phyloP scores from a whole-genome alignment of 345 rosid species.

The Kernera saxatilis region DNA sequence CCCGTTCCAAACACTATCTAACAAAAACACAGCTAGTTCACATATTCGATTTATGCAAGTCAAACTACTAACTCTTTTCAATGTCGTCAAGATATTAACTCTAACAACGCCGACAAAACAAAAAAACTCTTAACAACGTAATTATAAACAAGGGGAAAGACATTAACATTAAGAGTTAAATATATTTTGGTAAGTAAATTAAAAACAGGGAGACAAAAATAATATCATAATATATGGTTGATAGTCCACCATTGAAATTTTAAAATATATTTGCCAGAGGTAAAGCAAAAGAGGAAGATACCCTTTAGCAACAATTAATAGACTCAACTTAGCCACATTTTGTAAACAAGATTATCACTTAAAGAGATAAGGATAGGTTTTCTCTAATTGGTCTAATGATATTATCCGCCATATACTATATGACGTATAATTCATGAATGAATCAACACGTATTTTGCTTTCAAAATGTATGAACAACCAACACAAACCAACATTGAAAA shows the following conservation, averaged over 20 bases:
- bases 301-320: background rate
- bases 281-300: conserved; percentile 17
- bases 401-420: background rate
- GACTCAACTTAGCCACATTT: background rate
- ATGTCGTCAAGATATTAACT: no score
- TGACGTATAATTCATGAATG: no score
- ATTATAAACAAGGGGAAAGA: background rate
- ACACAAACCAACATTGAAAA: background rate
- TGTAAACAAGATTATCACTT: conserved; percentile 7
- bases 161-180: background rate
- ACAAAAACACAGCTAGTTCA: no score
- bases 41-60: no score
- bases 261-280: background rate
- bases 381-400: background rate
- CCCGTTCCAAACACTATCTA: no score
- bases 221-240: background rate
- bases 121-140: no score
- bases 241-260: background rate
- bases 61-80: no score
- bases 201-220: background rate
- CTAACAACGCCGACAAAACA: no score
- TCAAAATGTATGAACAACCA: background rate
- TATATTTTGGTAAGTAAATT: background rate
- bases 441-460: no score
- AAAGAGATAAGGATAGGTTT: background rate